These are phyloP conservation scores for Globisporangium solare DNA, from an alignment of 352 stramenopile species.

Conservation along the genomic window DNA sequence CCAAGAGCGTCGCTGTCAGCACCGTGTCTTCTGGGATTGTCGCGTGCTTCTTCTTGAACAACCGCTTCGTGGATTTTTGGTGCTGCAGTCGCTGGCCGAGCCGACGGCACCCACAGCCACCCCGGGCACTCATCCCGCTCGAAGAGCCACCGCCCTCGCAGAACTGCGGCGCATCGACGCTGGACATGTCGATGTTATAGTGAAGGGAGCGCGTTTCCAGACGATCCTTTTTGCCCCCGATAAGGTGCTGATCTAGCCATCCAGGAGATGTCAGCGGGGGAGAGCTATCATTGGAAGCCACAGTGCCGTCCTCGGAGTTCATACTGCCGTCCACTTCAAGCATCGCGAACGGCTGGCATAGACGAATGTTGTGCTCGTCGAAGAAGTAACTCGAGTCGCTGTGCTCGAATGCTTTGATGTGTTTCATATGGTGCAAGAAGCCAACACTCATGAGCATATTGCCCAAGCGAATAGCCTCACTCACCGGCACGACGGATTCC, in stretches of 20 bases:
- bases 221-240: conserved; percentile 5
- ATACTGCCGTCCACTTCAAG: not conserved
- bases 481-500: conserved; percentile 25
- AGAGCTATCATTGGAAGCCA: not conserved
- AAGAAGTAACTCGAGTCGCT: too few species aligned
- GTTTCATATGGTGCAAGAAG: not conserved
- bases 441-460: conserved; percentile 56
- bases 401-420: too few species aligned
- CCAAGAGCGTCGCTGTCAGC: conserved; percentile 6
- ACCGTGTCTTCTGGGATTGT: conserved; percentile 3
- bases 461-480: conserved; percentile 38
- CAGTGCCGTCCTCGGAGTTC: conserved; percentile 1
- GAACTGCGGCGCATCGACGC: not conserved
- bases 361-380: too few species aligned
- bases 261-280: not conserved
- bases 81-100: conserved; percentile 2
- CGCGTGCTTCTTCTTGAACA: conserved; percentile 3
- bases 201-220: not conserved
- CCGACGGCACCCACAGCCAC: not conserved
- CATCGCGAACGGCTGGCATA: too few species aligned
- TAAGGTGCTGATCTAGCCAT: conserved; percentile 3
- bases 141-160: not conserved
- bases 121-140: not conserved
- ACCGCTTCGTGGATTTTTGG: conserved; percentile 1
- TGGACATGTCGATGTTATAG: not conserved